phyloP scores from a whole-genome alignment of 2,329 filamentous ascomycete genomes.

The Paraphaeosphaeria sporulosa region DNA sequence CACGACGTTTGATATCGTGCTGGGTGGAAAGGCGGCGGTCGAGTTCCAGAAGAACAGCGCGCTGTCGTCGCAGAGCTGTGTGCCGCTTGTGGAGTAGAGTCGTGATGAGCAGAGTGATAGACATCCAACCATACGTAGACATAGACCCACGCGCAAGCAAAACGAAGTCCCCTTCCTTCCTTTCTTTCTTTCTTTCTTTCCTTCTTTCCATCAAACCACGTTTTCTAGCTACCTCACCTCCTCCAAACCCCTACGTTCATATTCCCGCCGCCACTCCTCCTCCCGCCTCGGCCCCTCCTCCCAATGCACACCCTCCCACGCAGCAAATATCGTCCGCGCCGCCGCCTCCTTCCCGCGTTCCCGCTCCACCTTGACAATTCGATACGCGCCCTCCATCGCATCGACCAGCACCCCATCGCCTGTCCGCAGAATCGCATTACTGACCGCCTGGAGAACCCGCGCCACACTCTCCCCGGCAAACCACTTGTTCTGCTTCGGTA shows the following conservation, averaged over 20 bases:
- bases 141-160: neutral
- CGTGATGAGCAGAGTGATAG: no score
- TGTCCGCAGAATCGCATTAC: conserved; percentile 22
- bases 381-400: conserved; percentile 31
- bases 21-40: neutral
- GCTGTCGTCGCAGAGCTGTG: neutral
- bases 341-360: conserved; percentile 29
- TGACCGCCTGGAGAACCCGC: conserved; percentile 32
- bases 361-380: conserved; percentile 23
- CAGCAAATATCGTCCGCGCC: conserved; percentile 35
- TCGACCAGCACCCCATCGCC: conserved; percentile 22
- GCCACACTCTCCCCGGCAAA: conserved; percentile 26
- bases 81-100: neutral
- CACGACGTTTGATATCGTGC: conserved; percentile 8
- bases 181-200: neutral
- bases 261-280: conserved; percentile 21
- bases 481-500: conserved; percentile 32
- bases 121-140: neutral
- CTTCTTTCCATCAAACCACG: no score
- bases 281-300: conserved; percentile 32
- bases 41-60: conserved; percentile 1
- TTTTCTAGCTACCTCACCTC: neutral
- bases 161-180: neutral
- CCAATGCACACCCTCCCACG: conserved; percentile 37
- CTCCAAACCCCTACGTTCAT: conserved; percentile 24